Base-by-base conservation (phyloP, 129 eudicot genomes). In the Tagetes erecta region DNA sequence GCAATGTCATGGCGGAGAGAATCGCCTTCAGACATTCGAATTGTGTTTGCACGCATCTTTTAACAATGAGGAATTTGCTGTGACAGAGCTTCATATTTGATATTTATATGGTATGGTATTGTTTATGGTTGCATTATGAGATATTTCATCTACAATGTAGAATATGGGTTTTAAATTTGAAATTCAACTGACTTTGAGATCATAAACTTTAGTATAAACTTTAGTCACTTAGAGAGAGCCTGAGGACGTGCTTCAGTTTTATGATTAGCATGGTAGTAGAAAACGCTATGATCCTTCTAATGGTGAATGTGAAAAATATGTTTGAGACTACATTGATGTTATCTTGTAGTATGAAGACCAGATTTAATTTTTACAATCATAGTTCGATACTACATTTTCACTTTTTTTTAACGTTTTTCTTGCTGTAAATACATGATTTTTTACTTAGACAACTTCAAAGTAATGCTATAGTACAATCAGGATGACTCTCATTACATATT, bases 51-150 rank as follows among this genome's bases (percentile, higher is more conserved):
- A 10, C 58, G 1, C 14, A 60, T 50, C 27, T 3, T n/a, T 62
- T 50, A 41, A 44, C 45, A 68, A 66, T 72, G 82, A 73, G 64
- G 70, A 72, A 72, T 74, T 70, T 64, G 57, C 56, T 47, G 42
- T 76, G 57, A 66, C 31, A 47, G 76, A 55, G 73, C 36, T 78
- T 62, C 56, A 40, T 31, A 38, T 79, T 60, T 50, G 69, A 75
- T 67, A 59, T 60, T 60, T 50, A 39, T 27, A 85, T 82, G 86
- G 89, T 85, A 79, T 62, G 82, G 27, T 31, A 40, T 46, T 67
- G 49, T 41, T 3, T 30, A 36, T 42, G 47, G 50, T 40, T 57
- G 20, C 44, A 42, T 20, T 27, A n/a, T 30, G 31, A 3, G 31
- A 6, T 30, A 6, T 31, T 57, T 57, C 37, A 47, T 47, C 39